Percentiles rank a stretch among this genome's conserved stretches.
phyloP scores from a whole-genome alignment of 768 basidiomycete species.

The Mycena floridula region DNA sequence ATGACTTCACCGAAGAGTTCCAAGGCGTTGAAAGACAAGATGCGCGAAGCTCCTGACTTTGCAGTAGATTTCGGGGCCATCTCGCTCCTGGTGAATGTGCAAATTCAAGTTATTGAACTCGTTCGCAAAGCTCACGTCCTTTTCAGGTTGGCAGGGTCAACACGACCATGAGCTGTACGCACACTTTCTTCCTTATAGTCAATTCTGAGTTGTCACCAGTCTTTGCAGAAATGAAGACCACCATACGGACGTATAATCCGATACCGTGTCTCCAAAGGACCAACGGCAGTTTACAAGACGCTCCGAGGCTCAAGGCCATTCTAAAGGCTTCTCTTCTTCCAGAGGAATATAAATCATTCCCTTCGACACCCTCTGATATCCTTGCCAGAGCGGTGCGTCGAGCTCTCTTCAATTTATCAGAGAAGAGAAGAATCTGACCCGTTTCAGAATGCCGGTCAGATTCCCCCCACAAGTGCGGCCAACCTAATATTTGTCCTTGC shows the following conservation, averaged over 20 bases:
- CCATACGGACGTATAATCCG: conserved; percentile 72
- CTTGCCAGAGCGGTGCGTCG: conserved; percentile 46
- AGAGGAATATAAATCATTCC: conserved; percentile 35
- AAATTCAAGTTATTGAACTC: no score
- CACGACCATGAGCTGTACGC: conserved; percentile 77
- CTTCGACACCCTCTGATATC: conserved; percentile 54
- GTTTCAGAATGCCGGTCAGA: conserved; percentile 34
- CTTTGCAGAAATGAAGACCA: conserved; percentile 73
- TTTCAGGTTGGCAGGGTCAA: conserved; percentile 80
- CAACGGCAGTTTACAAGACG: conserved; percentile 68
- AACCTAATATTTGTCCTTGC: conserved; percentile 69
- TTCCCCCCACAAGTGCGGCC: conserved; percentile 65
- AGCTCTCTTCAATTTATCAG: conserved; percentile 7
- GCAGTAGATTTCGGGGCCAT: conserved; percentile 72
- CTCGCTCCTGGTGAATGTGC: conserved; percentile 64
- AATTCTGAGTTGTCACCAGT: conserved; percentile 34
- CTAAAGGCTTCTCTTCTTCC: conserved; percentile 55
- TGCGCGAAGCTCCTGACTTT: conserved; percentile 52
- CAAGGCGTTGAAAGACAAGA: conserved; percentile 65
- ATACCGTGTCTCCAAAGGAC: conserved; percentile 67
- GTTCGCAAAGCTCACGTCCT: no score
- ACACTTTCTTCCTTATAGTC: conserved; percentile 1
- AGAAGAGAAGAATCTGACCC: neutral
- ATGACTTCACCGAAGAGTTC: conserved; percentile 61
- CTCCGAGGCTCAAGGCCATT: conserved; percentile 71